Percentiles rank a stretch among this genome's conserved stretches.
These are phyloP conservation scores for Globisporangium camurandrum DNA, from an alignment of 352 stramenopile genomes.

Conservation along the genomic window DNA sequence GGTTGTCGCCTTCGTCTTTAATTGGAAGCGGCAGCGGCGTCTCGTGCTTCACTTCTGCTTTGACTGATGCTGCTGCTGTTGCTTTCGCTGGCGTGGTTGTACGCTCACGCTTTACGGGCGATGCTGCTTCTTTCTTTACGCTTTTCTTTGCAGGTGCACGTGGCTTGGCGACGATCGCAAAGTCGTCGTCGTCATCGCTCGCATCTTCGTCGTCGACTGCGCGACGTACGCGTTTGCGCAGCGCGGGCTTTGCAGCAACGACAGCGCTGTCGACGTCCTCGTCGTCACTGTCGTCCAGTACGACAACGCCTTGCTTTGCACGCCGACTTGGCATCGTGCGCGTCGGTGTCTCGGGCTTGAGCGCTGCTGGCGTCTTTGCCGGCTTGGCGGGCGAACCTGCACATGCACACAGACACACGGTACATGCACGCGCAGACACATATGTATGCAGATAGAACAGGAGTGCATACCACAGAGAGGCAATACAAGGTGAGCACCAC, in stretches of 20 bases:
- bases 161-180: slow-evolving; percentile 11
- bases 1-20: not conserved
- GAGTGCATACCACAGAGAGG: too few relatives aligned
- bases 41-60: not conserved
- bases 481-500: too few relatives aligned
- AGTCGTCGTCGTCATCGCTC: slow-evolving; percentile 21
- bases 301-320: slow-evolving; percentile 38
- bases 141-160: slow-evolving; percentile 9
- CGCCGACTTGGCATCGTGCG: slow-evolving; percentile 18
- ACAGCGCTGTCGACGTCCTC: too few relatives aligned
- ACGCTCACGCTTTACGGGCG: not conserved
- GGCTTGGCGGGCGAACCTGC: slow-evolving; percentile 3
- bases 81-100: too few relatives aligned
- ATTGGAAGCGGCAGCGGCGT: not conserved
- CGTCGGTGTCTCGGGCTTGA: slow-evolving; percentile 14
- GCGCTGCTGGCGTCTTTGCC: not conserved
- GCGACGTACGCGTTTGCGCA: too few relatives aligned
- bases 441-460: too few relatives aligned
- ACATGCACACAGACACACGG: not conserved
- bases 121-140: not conserved
- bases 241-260: too few relatives aligned
- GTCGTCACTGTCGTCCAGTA: slow-evolving; percentile 55
- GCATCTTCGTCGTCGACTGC: too few relatives aligned
- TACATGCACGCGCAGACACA: too few relatives aligned
- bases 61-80: not conserved